Conservation (phyloP, 164 flowering plant genomes). For the Nymphaea thermarum region DNA sequence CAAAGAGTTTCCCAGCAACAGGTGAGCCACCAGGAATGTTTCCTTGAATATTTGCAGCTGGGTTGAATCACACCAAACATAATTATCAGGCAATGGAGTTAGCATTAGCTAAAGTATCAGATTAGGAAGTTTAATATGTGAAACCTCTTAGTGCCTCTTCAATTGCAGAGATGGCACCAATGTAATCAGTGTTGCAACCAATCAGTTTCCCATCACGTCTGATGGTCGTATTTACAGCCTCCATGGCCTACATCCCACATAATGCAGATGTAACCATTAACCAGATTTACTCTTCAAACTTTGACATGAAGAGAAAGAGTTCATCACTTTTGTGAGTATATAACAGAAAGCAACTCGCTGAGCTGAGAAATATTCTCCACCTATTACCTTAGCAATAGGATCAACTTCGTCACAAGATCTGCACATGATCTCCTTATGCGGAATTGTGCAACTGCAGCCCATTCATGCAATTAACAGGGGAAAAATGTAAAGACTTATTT, state of each 20-base stretch:
- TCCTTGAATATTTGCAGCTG: not conserved
- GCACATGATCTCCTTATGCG: slow-evolving; percentile 36
- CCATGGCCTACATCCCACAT: slow-evolving; percentile 34
- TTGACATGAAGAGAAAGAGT: not conserved
- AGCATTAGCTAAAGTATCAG: not conserved
- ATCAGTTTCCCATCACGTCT: slow-evolving; percentile 57
- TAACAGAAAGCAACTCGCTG: not conserved
- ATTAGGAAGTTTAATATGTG: slow-evolving; percentile 2
- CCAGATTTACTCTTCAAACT: no score
- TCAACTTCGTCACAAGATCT: slow-evolving; percentile 38
- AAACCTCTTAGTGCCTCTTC: slow-evolving; percentile 47
- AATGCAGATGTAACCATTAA: no score
- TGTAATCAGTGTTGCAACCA: slow-evolving; percentile 66
- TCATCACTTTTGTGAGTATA: not conserved
- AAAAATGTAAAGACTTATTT: no score
- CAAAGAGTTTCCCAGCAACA: slow-evolving; percentile 32
- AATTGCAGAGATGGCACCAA: slow-evolving; percentile 53
- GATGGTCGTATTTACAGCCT: slow-evolving; percentile 61
- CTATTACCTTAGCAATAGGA: slow-evolving; percentile 37
- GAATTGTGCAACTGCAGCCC: slow-evolving; percentile 28
- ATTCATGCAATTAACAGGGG: not conserved
- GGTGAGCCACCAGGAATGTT: slow-evolving; percentile 13
- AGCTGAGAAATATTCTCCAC: not conserved
- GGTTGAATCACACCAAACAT: not conserved
- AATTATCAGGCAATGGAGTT: not conserved